A percentile compares a stretch with the other conserved stretches of the same genome.
Evolutionary conservation across 768 basidiomycete genomes (phyloP).

Genomic region (Leccinum uliginosum): DNA sequence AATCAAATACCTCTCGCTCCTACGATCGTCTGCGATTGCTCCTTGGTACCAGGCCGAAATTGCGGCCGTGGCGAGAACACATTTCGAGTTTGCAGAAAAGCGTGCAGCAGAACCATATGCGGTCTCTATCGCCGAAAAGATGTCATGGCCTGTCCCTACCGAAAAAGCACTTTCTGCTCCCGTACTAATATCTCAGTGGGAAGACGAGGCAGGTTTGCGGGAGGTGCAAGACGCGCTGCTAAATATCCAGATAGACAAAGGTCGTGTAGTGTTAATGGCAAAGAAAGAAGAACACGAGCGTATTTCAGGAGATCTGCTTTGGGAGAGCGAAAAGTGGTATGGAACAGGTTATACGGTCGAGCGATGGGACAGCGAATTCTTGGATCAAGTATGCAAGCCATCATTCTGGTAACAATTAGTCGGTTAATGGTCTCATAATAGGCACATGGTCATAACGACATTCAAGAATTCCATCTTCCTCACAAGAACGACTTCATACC

Average conservation of each 20-base stretch:
- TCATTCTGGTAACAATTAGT: neutral
- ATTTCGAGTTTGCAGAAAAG: slow-evolving; percentile 88
- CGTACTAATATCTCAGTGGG: slow-evolving; percentile 71
- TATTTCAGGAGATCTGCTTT: slow-evolving; percentile 46
- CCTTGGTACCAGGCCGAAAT: slow-evolving; percentile 75
- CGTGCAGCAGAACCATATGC: slow-evolving; percentile 76
- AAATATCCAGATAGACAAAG: slow-evolving; percentile 50
- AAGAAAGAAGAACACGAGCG: slow-evolving; percentile 58
- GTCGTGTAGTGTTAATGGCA: slow-evolving; percentile 77
- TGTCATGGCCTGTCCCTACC: slow-evolving; percentile 79
- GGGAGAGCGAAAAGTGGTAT: slow-evolving; percentile 88
- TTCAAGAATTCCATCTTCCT: slow-evolving; percentile 72
- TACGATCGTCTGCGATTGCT: slow-evolving; percentile 57
- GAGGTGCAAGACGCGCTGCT: slow-evolving; percentile 64
- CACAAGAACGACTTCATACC: slow-evolving; percentile 90
- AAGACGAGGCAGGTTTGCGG: slow-evolving; percentile 41
- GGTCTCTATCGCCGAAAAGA: slow-evolving; percentile 64
- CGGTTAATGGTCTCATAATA: slow-evolving; percentile 24
- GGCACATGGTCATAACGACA: slow-evolving; percentile 62
- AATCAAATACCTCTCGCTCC: slow-evolving; percentile 76
- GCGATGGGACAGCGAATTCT: slow-evolving; percentile 58
- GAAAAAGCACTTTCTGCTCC: slow-evolving; percentile 72
- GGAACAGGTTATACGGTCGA: slow-evolving; percentile 84
- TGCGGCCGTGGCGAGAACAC: slow-evolving; percentile 61
- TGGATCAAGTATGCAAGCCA: slow-evolving; percentile 41